phyloP scores from a whole-genome alignment of 768 basidiomycete genomes.

The Crassisporium funariophilum region DNA sequence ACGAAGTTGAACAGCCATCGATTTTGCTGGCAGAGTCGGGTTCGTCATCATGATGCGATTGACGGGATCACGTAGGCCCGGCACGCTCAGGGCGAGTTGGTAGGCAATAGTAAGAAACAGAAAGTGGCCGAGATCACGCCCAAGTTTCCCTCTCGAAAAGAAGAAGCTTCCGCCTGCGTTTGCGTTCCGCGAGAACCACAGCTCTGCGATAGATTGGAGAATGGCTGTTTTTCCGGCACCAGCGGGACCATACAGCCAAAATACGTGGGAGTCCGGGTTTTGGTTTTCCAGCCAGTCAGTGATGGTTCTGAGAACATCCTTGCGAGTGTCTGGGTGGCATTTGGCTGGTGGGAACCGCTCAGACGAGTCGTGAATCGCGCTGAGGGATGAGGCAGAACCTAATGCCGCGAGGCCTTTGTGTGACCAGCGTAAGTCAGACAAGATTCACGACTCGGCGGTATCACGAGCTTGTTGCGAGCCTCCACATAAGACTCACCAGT shows the following conservation, averaged over 20 bases:
- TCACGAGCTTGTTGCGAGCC: too few relatives aligned
- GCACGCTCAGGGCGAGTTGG: slow-evolving; percentile 18
- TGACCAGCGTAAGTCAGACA: too few relatives aligned
- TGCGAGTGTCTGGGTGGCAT: slow-evolving; percentile 20
- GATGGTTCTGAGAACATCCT: slow-evolving; percentile 8
- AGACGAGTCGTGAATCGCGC: slow-evolving; percentile 11
- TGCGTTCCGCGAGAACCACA: background rate
- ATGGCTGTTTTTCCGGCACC: slow-evolving; percentile 25
- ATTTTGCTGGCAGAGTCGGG: slow-evolving; percentile 12
- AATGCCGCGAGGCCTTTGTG: too few relatives aligned
- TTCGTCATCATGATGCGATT: slow-evolving; percentile 9
- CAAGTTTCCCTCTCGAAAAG: slow-evolving; percentile 10
- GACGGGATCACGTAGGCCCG: slow-evolving; percentile 2
- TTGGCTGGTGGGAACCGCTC: slow-evolving; percentile 10
- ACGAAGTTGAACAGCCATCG: slow-evolving; percentile 8
- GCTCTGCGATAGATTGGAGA: slow-evolving; percentile 16
- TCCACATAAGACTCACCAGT: too few relatives aligned
- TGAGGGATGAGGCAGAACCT: slow-evolving; percentile 4
- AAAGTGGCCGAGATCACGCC: slow-evolving; percentile 4
- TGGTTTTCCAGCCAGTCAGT: slow-evolving; percentile 11
- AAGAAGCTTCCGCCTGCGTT: slow-evolving; percentile 12
- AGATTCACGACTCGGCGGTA: too few relatives aligned
- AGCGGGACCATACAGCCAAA: slow-evolving; percentile 23
- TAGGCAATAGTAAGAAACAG: slow-evolving; percentile 21
- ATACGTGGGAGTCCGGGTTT: background rate